These are phyloP conservation scores for Bondarzewia mesenterica DNA, from an alignment of 1,284 basidiomycete species.

Conservation along the genomic window DNA sequence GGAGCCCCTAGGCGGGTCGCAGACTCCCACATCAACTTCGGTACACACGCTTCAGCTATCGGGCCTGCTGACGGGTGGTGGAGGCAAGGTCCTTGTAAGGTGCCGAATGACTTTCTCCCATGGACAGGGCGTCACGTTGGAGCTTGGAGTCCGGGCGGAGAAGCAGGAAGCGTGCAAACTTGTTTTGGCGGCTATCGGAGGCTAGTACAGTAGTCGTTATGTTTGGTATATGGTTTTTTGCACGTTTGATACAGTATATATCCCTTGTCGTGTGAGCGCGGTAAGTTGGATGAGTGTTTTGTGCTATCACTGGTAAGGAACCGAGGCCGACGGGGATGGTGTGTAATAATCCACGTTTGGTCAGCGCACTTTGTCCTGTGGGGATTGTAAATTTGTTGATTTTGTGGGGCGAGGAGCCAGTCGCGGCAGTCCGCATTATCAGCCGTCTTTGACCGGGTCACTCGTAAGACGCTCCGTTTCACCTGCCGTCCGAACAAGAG, in stretches of 20 bases:
- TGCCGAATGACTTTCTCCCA: constrained; percentile 93
- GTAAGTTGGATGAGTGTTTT: neutral
- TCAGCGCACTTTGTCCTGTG: neutral
- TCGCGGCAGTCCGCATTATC: constrained; percentile 2
- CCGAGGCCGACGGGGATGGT: neutral
- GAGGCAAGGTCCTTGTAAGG: constrained; percentile 88
- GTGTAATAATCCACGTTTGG: neutral
- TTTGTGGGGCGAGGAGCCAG: neutral
- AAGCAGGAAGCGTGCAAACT: constrained; percentile 80
- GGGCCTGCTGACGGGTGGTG: constrained; percentile 83
- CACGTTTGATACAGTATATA: neutral
- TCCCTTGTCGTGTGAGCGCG: neutral
- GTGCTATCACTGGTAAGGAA: neutral
- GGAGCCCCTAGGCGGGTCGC: constrained; percentile 90
- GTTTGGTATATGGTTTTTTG: neutral
- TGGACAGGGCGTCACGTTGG: constrained; percentile 91
- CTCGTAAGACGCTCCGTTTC: constrained; percentile 3
- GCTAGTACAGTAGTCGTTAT: constrained; percentile 27
- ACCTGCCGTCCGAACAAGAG: constrained; percentile 3
- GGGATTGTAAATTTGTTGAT: neutral
- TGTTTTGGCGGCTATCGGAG: constrained; percentile 86
- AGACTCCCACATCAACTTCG: constrained; percentile 71
- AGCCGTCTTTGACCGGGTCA: neutral
- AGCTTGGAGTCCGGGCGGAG: constrained; percentile 90
- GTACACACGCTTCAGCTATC: constrained; percentile 94